A percentile compares a stretch with the other conserved stretches of the same genome.
phyloP scores from a whole-genome alignment of 148 eudicot species.

The Rhododendron simsii region DNA sequence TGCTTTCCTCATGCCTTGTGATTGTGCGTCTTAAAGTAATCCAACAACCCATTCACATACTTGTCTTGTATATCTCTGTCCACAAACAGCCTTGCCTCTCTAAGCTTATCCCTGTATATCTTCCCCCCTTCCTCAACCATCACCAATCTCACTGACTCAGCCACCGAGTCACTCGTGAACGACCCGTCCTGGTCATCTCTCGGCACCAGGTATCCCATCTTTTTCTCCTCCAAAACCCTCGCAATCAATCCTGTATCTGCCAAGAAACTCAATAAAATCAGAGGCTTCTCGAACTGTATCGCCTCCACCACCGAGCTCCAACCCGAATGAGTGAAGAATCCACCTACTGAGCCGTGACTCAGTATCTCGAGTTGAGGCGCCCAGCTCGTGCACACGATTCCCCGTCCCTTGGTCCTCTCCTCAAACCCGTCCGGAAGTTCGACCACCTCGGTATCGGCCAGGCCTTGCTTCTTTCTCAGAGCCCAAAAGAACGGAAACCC shows the following conservation, averaged over 20 bases:
- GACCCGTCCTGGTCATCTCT: slow-evolving; percentile 11
- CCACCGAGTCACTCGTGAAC: slow-evolving; percentile 9
- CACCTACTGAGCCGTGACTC: slow-evolving; percentile 4
- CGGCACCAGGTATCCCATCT: background rate
- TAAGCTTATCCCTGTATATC: background rate
- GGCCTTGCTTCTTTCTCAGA: slow-evolving; percentile 7
- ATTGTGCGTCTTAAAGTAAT: background rate
- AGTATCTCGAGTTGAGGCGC: slow-evolving; percentile 15
- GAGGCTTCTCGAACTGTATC: slow-evolving; percentile 1
- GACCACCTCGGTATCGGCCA: background rate
- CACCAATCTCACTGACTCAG: slow-evolving; percentile 10
- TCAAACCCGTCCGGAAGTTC: background rate
- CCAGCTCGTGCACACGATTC: slow-evolving; percentile 19
- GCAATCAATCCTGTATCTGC: slow-evolving; percentile 14
- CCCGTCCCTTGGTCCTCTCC: background rate
- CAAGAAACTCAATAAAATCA: background rate
- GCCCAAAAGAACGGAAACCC: slow-evolving; percentile 36
- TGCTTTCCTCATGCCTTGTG: no score
- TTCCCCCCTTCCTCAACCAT: slow-evolving; percentile 9
- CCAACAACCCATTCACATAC: background rate
- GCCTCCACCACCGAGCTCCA: slow-evolving; percentile 12
- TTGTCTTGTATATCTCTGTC: background rate
- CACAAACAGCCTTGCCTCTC: background rate
- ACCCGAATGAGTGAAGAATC: slow-evolving; percentile 1
- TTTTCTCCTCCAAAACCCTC: slow-evolving; percentile 7